phyloP scores from a whole-genome alignment of 768 basidiomycete species.

The Austroboletus festivus region DNA sequence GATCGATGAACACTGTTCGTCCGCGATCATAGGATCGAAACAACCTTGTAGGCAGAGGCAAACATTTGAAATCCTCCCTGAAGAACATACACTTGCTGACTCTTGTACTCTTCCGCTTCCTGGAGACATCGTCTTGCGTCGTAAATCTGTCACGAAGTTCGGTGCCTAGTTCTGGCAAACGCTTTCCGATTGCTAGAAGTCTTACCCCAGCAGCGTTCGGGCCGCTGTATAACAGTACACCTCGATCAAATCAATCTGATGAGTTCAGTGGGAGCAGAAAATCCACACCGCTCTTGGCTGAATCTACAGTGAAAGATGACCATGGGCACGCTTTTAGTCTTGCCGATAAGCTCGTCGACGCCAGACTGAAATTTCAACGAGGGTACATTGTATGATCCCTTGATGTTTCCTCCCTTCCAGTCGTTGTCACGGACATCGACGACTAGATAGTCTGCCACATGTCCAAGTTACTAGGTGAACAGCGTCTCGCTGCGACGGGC shows the following conservation, averaged over 20 bases:
- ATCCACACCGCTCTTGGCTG: conserved; percentile 69
- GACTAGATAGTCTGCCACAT: conserved; percentile 56
- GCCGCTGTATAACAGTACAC: conserved; percentile 44
- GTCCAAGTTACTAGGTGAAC: neutral
- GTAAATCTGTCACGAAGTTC: conserved; percentile 57
- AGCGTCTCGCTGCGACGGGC: neutral
- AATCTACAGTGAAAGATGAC: conserved; percentile 78
- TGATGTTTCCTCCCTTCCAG: conserved; percentile 76
- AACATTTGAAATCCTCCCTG: conserved; percentile 72
- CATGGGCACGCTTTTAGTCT: conserved; percentile 57
- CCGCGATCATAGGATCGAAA: neutral
- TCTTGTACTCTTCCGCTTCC: conserved; percentile 38
- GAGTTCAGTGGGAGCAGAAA: neutral
- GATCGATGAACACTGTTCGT: conserved; percentile 2
- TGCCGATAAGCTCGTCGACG: conserved; percentile 56
- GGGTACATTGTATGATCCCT: conserved; percentile 58
- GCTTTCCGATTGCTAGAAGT: too few relatives aligned
- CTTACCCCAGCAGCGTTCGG: conserved; percentile 74
- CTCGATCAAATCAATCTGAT: neutral
- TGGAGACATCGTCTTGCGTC: conserved; percentile 54
- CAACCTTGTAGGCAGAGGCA: conserved; percentile 64
- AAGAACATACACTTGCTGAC: conserved; percentile 62
- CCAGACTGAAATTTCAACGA: conserved; percentile 54
- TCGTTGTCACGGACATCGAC: conserved; percentile 88
- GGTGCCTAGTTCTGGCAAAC: too few relatives aligned